These are phyloP conservation scores for Mycena vitilis DNA, from an alignment of 768 basidiomycete genomes.

Conservation along the genomic window DNA sequence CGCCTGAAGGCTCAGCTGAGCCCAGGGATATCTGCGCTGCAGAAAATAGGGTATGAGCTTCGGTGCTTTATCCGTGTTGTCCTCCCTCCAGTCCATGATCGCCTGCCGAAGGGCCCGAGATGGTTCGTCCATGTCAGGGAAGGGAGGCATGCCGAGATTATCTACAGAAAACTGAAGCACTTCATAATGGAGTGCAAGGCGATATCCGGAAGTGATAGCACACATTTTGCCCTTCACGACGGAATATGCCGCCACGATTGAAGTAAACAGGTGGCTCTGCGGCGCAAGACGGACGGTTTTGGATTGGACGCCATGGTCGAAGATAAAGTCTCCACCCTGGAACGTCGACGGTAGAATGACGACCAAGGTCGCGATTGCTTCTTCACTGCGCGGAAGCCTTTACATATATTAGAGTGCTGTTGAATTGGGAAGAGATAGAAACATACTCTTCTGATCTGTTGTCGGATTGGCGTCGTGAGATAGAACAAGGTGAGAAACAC, in stretches of 20 bases:
- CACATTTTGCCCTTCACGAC: not conserved
- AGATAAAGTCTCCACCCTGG: slow-evolving; percentile 3
- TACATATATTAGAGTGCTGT: too few species aligned
- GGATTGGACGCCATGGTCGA: slow-evolving; percentile 10
- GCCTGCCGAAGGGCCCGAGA: slow-evolving; percentile 8
- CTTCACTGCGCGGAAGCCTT: not conserved
- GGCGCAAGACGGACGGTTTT: slow-evolving; percentile 7
- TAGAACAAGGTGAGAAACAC: not conserved
- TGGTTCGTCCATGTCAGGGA: not conserved
- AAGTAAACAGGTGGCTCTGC: slow-evolving; percentile 5
- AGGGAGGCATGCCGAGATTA: not conserved
- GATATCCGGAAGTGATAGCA: slow-evolving; percentile 6
- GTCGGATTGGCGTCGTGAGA: not conserved
- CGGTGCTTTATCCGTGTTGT: not conserved
- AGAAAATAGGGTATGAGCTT: slow-evolving; percentile 2
- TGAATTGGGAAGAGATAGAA: not conserved
- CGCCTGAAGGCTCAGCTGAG: not conserved
- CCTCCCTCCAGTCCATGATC: slow-evolving; percentile 3
- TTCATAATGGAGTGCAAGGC: slow-evolving; percentile 11
- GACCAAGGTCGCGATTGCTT: slow-evolving; percentile 6
- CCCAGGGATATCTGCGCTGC: slow-evolving; percentile 6
- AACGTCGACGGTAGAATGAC: slow-evolving; percentile 3
- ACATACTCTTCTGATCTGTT: not conserved
- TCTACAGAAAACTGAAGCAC: not conserved
- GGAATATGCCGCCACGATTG: slow-evolving; percentile 4